Conservation (phyloP, 768 basidiomycete species). For the Boletus coccyginus region DNA sequence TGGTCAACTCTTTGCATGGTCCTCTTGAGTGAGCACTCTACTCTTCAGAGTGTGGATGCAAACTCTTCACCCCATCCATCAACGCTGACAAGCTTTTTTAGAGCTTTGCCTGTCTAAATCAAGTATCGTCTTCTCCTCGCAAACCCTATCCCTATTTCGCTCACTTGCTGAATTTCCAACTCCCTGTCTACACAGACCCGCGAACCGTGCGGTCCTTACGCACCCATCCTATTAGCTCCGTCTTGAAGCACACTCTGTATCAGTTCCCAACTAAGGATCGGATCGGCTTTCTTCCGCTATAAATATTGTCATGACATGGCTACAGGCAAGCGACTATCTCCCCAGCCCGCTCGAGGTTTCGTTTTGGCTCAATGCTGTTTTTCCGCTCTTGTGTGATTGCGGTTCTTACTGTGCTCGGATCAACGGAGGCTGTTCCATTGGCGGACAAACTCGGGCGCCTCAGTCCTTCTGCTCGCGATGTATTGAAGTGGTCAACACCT, state of each 20-base stretch:
- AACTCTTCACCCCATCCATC: not conserved
- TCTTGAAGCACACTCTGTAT: not conserved
- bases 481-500: constrained; percentile 23
- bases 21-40: not conserved
- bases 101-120: not conserved
- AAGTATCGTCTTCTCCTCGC: not conserved
- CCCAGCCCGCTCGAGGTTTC: not conserved
- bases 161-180: not conserved
- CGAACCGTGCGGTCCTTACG: not conserved
- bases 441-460: constrained; percentile 19
- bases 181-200: not conserved
- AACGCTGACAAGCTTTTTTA: not conserved
- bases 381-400: constrained; percentile 5
- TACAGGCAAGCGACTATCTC: not conserved
- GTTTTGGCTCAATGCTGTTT: constrained; percentile 14
- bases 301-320: constrained; percentile 11
- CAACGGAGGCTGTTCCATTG: constrained; percentile 15
- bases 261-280: not conserved
- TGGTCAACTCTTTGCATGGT: not conserved
- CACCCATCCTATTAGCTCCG: not conserved
- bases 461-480: constrained; percentile 23
- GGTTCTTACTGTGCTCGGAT: constrained; percentile 13
- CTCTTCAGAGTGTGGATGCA: not conserved
- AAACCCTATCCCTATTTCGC: not conserved
- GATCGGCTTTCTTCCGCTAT: constrained; percentile 1